Evolutionary conservation across 352 stramenopile genomes (phyloP).

Genomic region (Phytophthora tentaculata): DNA sequence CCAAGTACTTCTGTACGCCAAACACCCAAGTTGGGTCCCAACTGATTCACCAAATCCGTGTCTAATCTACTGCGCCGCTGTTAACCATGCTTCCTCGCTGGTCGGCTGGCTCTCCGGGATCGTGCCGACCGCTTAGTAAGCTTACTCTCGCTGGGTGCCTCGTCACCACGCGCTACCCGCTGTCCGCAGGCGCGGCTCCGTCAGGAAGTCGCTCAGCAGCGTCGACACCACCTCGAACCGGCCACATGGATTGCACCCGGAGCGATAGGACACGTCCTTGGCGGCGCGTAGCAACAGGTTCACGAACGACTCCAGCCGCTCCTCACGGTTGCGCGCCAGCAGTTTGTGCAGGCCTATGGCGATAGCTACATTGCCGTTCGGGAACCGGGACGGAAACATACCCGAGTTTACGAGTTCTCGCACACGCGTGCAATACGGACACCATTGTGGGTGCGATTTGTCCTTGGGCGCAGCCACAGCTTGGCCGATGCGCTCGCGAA

Average conservation of each 20-base stretch:
- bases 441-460: conserved; percentile 62
- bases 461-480: conserved; percentile 31
- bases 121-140: background rate
- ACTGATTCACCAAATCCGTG: conserved; percentile 15
- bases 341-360: conserved; percentile 20
- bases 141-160: conserved; percentile 3
- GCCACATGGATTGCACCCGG: conserved; percentile 44
- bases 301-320: conserved; percentile 50
- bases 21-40: too few species aligned
- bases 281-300: conserved; percentile 48
- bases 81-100: conserved; percentile 2
- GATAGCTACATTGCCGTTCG: conserved; percentile 30
- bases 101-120: conserved; percentile 8
- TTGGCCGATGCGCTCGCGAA: conserved; percentile 48
- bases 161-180: conserved; percentile 9
- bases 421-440: conserved; percentile 57
- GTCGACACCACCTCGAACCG: conserved; percentile 55
- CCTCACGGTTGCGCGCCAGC: conserved; percentile 34
- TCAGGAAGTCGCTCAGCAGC: conserved; percentile 62
- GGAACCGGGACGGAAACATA: conserved; percentile 55
- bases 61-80: conserved; percentile 11
- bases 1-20: conserved; percentile 11
- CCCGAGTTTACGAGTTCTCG: conserved; percentile 43
- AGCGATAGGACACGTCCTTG: conserved; percentile 63
- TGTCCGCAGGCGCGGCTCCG: conserved; percentile 34